Base-by-base conservation (phyloP, 1,139 yeast species). In the Diutina siamensis region DNA sequence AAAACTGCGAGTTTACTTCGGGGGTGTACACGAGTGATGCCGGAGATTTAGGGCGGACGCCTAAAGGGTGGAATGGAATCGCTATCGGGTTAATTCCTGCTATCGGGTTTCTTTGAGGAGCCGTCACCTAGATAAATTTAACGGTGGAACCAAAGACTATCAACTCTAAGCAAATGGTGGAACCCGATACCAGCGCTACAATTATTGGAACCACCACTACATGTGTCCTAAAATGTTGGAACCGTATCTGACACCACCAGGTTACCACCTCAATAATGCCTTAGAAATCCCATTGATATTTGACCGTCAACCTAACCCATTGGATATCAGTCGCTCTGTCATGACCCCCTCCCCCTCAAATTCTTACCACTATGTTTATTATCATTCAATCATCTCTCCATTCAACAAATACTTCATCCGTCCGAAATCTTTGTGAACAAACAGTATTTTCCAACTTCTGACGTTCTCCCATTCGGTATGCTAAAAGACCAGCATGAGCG, bases 401-500 rank as follows among this genome's bases (percentile, higher is more conserved):
- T 51, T 78, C 76, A n/a, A 88, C 89, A 57, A 74, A 74, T 2
- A 89, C 97, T 56, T 88, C 95, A 56, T 89, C 97, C 0, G 97
- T 89, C 60, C 98, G 71, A 62, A 87, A 92, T 56, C 94, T 72
- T 60, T 92, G 98, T 0, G 96, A 84, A 55, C 97, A 92, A 1
- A 86, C 92, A 0, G 96, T 84, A 48, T 86, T 78, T 44, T 68
- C 61, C 45, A 89, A 56, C 9, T 69, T 72, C 40, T 67, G 72
- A 1, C 78, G 77, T 49, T 76, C 80, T 0, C 97, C 97, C 71
- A 82, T 85, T 57, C 97, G 72, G 59, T 81, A 88, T 46, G 85
- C 86, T 51, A 92, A 63, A 46, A 92, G 67, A 0, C 99, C 99
- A 0, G 98, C 97, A 60, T 92, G 99, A 1, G 98, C 98, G 57